Conservation (phyloP, 148 eudicot genomes). For the Cornus kousa region DNA sequence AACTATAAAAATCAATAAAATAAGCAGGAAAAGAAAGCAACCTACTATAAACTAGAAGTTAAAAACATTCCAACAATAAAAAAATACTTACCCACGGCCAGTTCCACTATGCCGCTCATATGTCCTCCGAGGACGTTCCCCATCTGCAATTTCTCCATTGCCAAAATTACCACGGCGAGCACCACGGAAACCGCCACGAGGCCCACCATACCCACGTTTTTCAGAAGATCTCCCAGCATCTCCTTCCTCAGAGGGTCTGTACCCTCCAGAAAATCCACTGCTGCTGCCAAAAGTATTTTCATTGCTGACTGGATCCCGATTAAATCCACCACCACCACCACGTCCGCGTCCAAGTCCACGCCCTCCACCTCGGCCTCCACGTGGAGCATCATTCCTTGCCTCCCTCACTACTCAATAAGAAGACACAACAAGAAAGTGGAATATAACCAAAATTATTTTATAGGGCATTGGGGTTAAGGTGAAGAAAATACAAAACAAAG, state of each 20-base stretch:
- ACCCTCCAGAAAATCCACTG: slow-evolving; percentile 36
- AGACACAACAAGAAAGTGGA: background rate
- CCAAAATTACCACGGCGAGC: slow-evolving; percentile 73
- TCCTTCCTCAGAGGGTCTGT: slow-evolving; percentile 38
- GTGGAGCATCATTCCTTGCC: slow-evolving; percentile 43
- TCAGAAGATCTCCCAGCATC: slow-evolving; percentile 46
- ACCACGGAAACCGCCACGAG: slow-evolving; percentile 60
- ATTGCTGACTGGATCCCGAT: slow-evolving; percentile 28
- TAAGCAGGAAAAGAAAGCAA: background rate
- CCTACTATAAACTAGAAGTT: too few relatives aligned
- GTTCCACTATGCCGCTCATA: slow-evolving; percentile 90
- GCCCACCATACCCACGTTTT: slow-evolving; percentile 45
- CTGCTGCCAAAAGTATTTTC: slow-evolving; percentile 35
- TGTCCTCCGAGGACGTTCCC: slow-evolving; percentile 62
- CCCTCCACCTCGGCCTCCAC: slow-evolving; percentile 48
- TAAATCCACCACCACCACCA: slow-evolving; percentile 46
- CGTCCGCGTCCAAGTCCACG: slow-evolving; percentile 49
- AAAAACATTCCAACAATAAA: background rate
- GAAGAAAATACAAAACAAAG: background rate
- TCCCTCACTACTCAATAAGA: slow-evolving; percentile 42
- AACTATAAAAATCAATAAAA: background rate
- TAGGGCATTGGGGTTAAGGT: background rate
- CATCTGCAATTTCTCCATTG: slow-evolving; percentile 64
- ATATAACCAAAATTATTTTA: background rate
- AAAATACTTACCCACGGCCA: slow-evolving; percentile 64